Evolutionary conservation across 768 basidiomycete species (phyloP), one percentile per base, ranked within the genome.

Genomic region (Mycena sanguinolenta): DNA sequence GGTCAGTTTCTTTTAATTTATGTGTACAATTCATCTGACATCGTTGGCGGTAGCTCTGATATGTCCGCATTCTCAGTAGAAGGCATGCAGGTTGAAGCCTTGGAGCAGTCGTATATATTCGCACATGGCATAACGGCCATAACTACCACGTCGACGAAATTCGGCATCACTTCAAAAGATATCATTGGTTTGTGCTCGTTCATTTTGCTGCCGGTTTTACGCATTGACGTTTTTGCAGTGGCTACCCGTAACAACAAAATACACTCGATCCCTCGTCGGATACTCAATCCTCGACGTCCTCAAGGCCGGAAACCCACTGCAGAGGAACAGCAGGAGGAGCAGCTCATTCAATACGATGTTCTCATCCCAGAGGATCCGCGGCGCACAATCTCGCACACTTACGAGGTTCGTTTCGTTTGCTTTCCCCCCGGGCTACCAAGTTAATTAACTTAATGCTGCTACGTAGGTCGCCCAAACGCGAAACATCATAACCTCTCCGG

Each of bases 111-210:
- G 0, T 97, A 88, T 79, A 81, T 93, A 30, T 87, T 93, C 71
- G 91, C 94, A 0, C 82, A 88, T 65, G 91, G 84, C 3, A 84
- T 97, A 36, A 90, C 88, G 8, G 89, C 94, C 5, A 78, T 98
- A 25, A 80, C 90, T 0, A 86, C 91, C 10, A 97, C 97, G 0
- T 87, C 86, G 21, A 98, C 97, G 0, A 95, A 93, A 79, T 95
- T 91, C 71, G 97, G 97, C 0, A 95, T 98, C 70, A 89, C 95
- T 0, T 87, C 87, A 59, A 96, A 94, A 77, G 95, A 98, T 75
- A 81, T 98, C 30, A 90, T 99, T 58, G 88, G 97, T 96, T 69
- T 23, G 89, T 84, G 30, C 28, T 19, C 12, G n/a, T 60, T 59
- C 38, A 14, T 44, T 34, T 54, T 30, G 49, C 27, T 63, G 10